Evolutionary conservation across 345 rosid species (phyloP).

Genomic region (Eucalyptus marginata): DNA sequence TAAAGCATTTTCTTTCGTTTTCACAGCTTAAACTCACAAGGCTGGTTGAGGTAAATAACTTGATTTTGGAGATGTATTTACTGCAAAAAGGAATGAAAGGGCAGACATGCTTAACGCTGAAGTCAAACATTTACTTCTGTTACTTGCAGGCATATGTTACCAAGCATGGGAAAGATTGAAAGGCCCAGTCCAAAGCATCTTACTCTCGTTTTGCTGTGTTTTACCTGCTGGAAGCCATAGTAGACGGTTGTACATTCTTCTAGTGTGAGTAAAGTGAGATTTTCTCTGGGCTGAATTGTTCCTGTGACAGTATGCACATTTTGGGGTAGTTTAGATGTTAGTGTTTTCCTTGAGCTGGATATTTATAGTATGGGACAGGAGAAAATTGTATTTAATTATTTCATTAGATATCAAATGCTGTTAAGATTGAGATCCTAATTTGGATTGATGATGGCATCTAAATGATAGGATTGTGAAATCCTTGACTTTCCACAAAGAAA

Average conservation of each 20-base stretch:
- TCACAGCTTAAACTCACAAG: conserved; percentile 50
- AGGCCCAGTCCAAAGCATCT: conserved; percentile 2
- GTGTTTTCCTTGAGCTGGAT: background rate
- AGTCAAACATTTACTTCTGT: conserved; percentile 4
- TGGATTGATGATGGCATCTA: background rate
- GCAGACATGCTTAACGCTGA: background rate
- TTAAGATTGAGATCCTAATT: background rate
- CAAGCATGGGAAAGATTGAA: conserved; percentile 57
- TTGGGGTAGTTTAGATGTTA: background rate
- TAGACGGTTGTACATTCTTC: background rate
- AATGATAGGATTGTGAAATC: background rate
- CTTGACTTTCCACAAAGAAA: background rate
- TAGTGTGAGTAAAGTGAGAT: background rate
- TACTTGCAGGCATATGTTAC: conserved; percentile 66
- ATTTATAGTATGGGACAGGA: background rate
- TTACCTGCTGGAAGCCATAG: background rate
- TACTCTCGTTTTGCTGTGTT: background rate
- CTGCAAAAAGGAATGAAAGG: background rate
- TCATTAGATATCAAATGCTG: background rate
- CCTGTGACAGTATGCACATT: background rate
- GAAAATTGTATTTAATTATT: background rate
- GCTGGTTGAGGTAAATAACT: conserved; percentile 69
- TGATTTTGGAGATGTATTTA: background rate
- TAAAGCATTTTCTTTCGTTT: conserved; percentile 47
- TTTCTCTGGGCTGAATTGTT: background rate